Evolutionary conservation across 106 monocot genomes (phyloP), one percentile per base, ranked within the genome.

Genomic region (Phalaenopsis aphrodite): DNA sequence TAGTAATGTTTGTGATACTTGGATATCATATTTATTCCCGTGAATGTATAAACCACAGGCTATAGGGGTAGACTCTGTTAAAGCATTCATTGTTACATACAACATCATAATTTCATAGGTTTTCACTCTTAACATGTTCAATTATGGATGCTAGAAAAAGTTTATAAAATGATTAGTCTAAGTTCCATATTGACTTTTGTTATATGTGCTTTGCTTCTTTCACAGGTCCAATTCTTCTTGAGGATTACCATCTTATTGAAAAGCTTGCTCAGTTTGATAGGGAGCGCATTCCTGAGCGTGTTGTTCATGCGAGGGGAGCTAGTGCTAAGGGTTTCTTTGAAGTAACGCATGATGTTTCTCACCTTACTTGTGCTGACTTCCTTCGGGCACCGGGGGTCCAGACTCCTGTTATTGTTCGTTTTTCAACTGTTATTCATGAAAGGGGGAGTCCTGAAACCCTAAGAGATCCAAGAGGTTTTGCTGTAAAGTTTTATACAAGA

Each of bases 311-410:
- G 2, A 85, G 92, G 78, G 92, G 92, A 80, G 92, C 89, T 8
- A 89, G 89, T 77, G 92, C 92, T 41, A 92, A 92, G 79, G 92
- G 92, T 2, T 92, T 92, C 78, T 92, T 92, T 80, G 92, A 92
- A 84, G 89, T 86, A 38, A 92, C 92, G 15, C 92, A 92, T 75
- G 84, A 90, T 73, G 17, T 92, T 69, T 83, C 92, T 77, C 86
- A 92, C 76, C 76, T 92, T 46, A 88, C 92, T 5, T 92, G 87
- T 82, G 92, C 90, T 42, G 92, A 92, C 79, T 92, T 92, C 77
- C 92, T 92, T 58, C 85, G 90, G 15, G 90, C 88, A 19, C 92
- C 92, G 0, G 92, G 90, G 12, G 90, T 90, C 1, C 89, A 90
- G 43, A 92, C 92, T 56, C 90, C 92, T 3, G 80, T 92, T 12